Base-by-base conservation (phyloP, 257 asterid genomes). In the Plantago major region DNA sequence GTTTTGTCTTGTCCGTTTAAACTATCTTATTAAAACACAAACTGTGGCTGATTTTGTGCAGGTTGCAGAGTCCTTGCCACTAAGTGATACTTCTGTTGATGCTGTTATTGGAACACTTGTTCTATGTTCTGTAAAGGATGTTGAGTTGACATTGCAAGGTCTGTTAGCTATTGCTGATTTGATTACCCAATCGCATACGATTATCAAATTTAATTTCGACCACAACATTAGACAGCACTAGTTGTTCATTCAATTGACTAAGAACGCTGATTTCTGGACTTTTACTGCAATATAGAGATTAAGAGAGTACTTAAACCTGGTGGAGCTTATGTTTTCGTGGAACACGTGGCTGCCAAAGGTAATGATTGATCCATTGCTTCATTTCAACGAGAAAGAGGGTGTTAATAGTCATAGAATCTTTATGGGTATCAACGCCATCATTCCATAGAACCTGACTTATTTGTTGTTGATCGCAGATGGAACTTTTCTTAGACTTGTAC, bases 311-410 rank as follows among this genome's bases (percentile, higher is more conserved):
- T 91, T 54, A 84, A 72, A 81, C 96, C 96, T 0, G 98, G 98
- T 1, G 98, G 98, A 15, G 0, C 69, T 28, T 91, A 81, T 79
- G 42, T 91, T 64, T 91, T 91, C 62, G 84, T 86, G 17, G 96
- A 91, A 69, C 98, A 91, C 49, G 98, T 91, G 19, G 95, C 85
- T 67, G 95, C 95, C 63, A 69, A 81, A 81, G 98, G 94, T 91
- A 79, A 74, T 3, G 57, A 49, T 54, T 51, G 43, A 16, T 8
- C 28, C 43, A 15, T 49, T 40, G n/a, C 37, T 50, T 26, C 17
- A 11, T 11, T 28, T 33, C 10, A 52, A 4, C 40, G 9, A 40
- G 13, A 3, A 51, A 11, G 26, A 2, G 26, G 26, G 26, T 22
- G 26, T 22, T 22, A 22, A 22, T 22, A 22, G 2, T 22, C 1